Evolutionary conservation across 768 basidiomycete genomes (phyloP).

Genomic region (Terana coerulea): DNA sequence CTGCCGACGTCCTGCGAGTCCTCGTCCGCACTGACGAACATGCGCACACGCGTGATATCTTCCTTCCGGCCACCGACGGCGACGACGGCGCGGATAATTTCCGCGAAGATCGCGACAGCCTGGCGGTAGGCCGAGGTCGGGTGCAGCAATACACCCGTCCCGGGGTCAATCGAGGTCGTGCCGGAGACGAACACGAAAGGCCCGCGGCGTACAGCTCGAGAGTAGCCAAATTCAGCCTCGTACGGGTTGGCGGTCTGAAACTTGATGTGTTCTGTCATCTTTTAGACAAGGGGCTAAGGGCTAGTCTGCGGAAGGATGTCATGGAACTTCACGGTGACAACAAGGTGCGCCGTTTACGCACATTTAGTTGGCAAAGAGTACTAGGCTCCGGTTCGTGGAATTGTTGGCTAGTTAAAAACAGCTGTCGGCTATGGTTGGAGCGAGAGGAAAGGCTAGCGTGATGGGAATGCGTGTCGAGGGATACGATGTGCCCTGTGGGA

Average conservation of each 20-base stretch:
- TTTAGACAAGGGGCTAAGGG: neutral
- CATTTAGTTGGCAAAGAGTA: too few relatives aligned
- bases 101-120: constrained; percentile 38
- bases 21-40: constrained; percentile 43
- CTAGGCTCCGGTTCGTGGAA: too few relatives aligned
- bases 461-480: too few relatives aligned
- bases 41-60: constrained; percentile 45
- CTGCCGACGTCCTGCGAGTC: constrained; percentile 34
- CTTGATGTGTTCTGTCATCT: neutral
- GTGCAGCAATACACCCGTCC: constrained; percentile 36
- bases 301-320: too few relatives aligned
- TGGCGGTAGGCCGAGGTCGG: constrained; percentile 45
- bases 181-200: constrained; percentile 52
- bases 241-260: constrained; percentile 44
- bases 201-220: constrained; percentile 47
- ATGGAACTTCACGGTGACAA: too few relatives aligned
- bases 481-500: too few relatives aligned
- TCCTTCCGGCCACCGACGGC: constrained; percentile 38
- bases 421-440: too few relatives aligned
- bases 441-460: too few relatives aligned
- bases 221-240: constrained; percentile 48
- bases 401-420: too few relatives aligned
- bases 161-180: constrained; percentile 44
- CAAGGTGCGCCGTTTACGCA: too few relatives aligned
- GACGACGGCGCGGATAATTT: constrained; percentile 41